Evolutionary conservation across 2,329 filamentous ascomycete genomes (phyloP), one percentile per base, ranked within the genome.

Genomic region (Colletotrichum viniferum): DNA sequence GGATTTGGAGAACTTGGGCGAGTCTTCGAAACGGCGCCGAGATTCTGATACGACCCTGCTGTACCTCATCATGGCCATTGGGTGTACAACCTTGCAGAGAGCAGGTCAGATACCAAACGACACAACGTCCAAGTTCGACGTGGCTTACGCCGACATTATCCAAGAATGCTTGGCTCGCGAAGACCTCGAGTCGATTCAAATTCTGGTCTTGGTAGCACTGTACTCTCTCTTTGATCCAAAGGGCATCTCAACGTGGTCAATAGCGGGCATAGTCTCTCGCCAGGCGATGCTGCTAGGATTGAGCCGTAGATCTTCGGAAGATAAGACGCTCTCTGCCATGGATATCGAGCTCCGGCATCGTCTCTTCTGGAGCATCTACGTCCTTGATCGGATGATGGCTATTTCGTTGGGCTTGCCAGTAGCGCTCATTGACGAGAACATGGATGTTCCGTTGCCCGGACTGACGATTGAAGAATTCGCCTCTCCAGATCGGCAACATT

Each of bases 381-480:
- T 86, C 2, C 79, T 87, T 3, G 86, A 87, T 71, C 83, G 86
- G 21, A 88, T 88, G 86, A 85, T 86, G 78, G 82, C 85, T 16
- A 80, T 83, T 3, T 86, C 85, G 0, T 81, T 84, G 5, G 86
- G 86, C 4, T 78, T 87, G 12, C 84, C 86, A 1, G 81, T 82
- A 4, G 83, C 84, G 2, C 80, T 88, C 10, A 81, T 79, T 2
- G 85, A 87, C 74, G 83, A 84, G 18, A 83, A 84, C 55, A 81
- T 83, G 34, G 83, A 84, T 66, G 82, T 88, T 3, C 85, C 86
- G 1, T 80, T 88, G 7, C 86, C 86, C 2, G 82, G 86, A 3
- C 81, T 88, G 8, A 87, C 86, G 0, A 79, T 87, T n/a, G 84
- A 87, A 34, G 86, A 88, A 78, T 87, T 87, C 76, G 85, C 84